Evolutionary conservation across 1,284 basidiomycete genomes (phyloP).

Genomic region (Cutaneotrichosporon cavernicola): DNA sequence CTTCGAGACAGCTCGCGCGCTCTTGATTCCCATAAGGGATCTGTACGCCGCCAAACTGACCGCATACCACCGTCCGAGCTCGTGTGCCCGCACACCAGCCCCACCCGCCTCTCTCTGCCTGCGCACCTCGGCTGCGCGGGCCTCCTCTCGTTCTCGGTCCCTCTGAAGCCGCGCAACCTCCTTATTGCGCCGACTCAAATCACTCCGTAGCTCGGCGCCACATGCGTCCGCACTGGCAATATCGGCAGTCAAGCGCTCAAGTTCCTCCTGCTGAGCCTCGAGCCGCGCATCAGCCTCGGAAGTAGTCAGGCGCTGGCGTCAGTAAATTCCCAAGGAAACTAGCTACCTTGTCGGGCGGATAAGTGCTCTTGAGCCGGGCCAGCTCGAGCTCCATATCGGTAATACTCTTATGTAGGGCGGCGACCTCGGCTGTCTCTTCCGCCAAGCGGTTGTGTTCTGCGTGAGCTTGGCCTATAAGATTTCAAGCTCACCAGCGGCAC

Average conservation of each 20-base stretch:
- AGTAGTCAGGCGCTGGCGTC: constrained; percentile 65
- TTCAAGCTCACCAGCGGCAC: constrained; percentile 36
- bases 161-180: constrained; percentile 64
- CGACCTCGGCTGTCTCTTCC: constrained; percentile 59
- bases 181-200: constrained; percentile 60
- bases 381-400: constrained; percentile 74
- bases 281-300: constrained; percentile 68
- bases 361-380: constrained; percentile 70
- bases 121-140: constrained; percentile 58
- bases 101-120: constrained; percentile 56
- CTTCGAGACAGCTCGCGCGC: constrained; percentile 63
- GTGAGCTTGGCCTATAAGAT: constrained; percentile 2
- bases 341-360: constrained; percentile 60
- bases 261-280: constrained; percentile 66
- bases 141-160: constrained; percentile 69
- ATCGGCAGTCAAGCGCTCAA: constrained; percentile 68
- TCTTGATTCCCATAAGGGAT: constrained; percentile 62
- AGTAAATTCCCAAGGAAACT: constrained; percentile 17
- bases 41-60: constrained; percentile 66
- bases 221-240: constrained; percentile 54
- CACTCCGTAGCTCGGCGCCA: constrained; percentile 61
- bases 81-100: constrained; percentile 54
- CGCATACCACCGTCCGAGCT: constrained; percentile 57
- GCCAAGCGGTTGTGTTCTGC: constrained; percentile 38
- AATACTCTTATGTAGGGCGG: constrained; percentile 67